phyloP scores from a whole-genome alignment of 805 yeast genomes.

The Yarrowia alimentaria region DNA sequence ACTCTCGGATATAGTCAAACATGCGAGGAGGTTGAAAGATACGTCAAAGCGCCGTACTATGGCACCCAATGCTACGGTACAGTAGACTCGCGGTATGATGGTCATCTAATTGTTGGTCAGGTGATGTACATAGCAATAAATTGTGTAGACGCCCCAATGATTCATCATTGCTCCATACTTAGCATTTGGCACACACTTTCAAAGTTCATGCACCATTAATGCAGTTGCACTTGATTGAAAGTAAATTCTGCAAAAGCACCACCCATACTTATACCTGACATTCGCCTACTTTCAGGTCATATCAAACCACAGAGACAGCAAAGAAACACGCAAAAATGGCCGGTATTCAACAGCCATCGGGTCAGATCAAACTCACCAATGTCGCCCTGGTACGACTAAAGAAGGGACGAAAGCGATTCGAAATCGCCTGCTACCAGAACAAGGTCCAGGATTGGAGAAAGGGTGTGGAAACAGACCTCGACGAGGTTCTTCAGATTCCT shows the following conservation, averaged over 20 bases:
- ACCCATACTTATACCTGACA: neutral
- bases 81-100: too few relatives aligned
- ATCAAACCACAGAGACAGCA: neutral
- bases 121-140: too few relatives aligned
- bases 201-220: neutral
- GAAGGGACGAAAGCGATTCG: slow-evolving; percentile 85
- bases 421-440: slow-evolving; percentile 93
- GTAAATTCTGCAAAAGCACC: slow-evolving; percentile 7
- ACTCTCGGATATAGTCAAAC: too few relatives aligned
- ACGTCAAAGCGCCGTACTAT: too few relatives aligned
- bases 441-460: slow-evolving; percentile 94
- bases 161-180: slow-evolving; percentile 20
- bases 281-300: neutral
- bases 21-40: too few relatives aligned
- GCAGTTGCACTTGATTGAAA: slow-evolving; percentile 1
- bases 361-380: slow-evolving; percentile 87
- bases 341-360: slow-evolving; percentile 76
- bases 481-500: slow-evolving; percentile 95
- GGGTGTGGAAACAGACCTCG: slow-evolving; percentile 86
- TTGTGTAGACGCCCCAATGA: slow-evolving; percentile 3
- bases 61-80: too few relatives aligned
- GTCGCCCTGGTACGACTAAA: slow-evolving; percentile 90
- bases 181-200: neutral
- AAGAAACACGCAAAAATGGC: slow-evolving; percentile 43
- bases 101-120: too few relatives aligned